Conservation (phyloP, 495 filamentous ascomycete species). For the Glonium stellatum region DNA sequence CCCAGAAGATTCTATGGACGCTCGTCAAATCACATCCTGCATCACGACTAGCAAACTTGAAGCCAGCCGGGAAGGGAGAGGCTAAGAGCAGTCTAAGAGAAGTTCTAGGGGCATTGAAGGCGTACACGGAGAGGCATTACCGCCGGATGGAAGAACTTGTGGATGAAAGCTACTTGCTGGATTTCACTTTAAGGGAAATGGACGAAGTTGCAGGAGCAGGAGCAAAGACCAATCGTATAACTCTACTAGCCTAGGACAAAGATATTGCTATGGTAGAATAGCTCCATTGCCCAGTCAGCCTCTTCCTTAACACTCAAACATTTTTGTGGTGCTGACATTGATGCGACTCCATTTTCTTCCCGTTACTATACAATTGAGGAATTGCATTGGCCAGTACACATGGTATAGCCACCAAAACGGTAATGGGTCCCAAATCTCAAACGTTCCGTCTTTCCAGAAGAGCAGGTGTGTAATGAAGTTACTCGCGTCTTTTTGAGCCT, state of each 20-base stretch:
- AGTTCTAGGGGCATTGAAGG: constrained; percentile 70
- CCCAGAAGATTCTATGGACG: constrained; percentile 77
- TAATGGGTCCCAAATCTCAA: constrained; percentile 53
- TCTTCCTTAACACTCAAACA: constrained; percentile 36
- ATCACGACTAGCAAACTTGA: constrained; percentile 62
- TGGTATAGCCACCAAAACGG: constrained; percentile 54
- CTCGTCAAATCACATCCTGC: constrained; percentile 73
- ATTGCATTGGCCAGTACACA: constrained; percentile 53
- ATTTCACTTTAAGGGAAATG: constrained; percentile 91
- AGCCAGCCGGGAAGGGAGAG: constrained; percentile 35
- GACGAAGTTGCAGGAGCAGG: constrained; percentile 53
- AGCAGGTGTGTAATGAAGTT: constrained; percentile 42
- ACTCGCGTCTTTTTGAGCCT: constrained; percentile 21
- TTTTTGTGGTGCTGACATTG: constrained; percentile 53
- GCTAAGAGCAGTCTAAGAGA: constrained; percentile 60
- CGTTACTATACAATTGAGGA: constrained; percentile 36
- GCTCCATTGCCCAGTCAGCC: background rate
- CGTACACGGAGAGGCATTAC: constrained; percentile 90
- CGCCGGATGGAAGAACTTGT: constrained; percentile 75
- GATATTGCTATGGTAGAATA: constrained; percentile 23
- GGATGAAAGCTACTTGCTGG: constrained; percentile 91
- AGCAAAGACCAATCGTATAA: constrained; percentile 8
- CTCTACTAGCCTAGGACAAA: background rate
- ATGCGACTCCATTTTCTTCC: constrained; percentile 49
- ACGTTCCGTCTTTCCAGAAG: constrained; percentile 55